Evolutionary conservation across 352 stramenopile genomes (phyloP), one percentile per base, ranked within the genome.

Genomic region (Stephanocyclus meneghinianus): DNA sequence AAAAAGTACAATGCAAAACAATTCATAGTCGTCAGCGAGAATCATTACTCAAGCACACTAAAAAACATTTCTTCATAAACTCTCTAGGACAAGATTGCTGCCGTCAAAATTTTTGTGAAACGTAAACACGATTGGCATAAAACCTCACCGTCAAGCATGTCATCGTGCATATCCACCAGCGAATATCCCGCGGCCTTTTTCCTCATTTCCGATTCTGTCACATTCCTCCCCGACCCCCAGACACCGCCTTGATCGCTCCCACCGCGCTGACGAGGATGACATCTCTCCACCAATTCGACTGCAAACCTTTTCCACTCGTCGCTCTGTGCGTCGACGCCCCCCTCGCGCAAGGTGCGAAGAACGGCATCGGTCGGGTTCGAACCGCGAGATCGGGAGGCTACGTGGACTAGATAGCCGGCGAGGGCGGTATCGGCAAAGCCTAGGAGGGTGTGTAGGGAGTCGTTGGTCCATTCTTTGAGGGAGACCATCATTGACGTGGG

Each of bases 391-490:
- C 10, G 45, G n/a, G 50, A 59, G 15, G 50, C 50, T 6, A 59
- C 50, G 50, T 59, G 50, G 1, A 85, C 76, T 29, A 93, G 64
- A 75, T 88, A 93, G 4, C 71, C 78, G 8, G 88, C 79, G 30
- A 93, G 69, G 16, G 87, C 79, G 6, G 76, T 82, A 65, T 93
- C 86, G 11, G 81, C 59, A 80, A 90, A 93, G 42, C 88, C 88
- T 13, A 93, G 64, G 16, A 91, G 29, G 60, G 86, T 74, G 56
- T 93, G 88, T n/a, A 93, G 75, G 56, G 74, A 44, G 69, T 93
- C 88, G 3, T 83, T 88, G 47, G 86, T 91, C 86, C 86, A 93
- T 65, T 59, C 50, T 59, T 59, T 59, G 50, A 40, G 35, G 35
- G 35, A 40, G 0, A 4, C 35, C 35, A 40, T 40, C 4, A 8